Percentiles rank a stretch among this genome's conserved stretches.
Conservation (phyloP, 2,329 filamentous ascomycete species). For the Davidsoniella virescens region DNA sequence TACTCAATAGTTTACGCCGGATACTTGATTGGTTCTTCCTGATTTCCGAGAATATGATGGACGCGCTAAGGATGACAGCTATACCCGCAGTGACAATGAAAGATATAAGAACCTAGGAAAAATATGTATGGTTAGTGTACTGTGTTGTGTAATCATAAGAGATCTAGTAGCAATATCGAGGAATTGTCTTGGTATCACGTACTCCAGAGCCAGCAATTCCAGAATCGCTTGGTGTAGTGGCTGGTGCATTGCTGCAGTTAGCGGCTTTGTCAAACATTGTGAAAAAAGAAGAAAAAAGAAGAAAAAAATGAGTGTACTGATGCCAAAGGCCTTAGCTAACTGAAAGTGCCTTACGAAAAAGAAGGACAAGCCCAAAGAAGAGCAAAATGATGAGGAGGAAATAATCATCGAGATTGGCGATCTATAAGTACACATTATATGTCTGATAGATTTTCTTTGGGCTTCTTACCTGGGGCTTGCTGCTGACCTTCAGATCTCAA, state of each 20-base stretch:
- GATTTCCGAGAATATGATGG: conserved; percentile 39
- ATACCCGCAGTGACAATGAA: conserved; percentile 48
- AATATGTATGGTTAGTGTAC: neutral
- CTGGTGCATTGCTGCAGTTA: conserved; percentile 29
- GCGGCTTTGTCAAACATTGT: conserved; percentile 14
- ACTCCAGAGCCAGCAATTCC: conserved; percentile 14
- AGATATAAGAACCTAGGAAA: conserved; percentile 39
- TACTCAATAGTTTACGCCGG: conserved; percentile 45
- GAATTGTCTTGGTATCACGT: neutral
- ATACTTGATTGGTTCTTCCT: conserved; percentile 33
- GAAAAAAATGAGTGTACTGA: too few species aligned
- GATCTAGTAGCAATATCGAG: neutral
- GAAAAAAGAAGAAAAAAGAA: neutral
- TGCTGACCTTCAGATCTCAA: too few species aligned
- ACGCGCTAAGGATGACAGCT: conserved; percentile 36
- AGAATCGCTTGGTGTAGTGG: conserved; percentile 23
- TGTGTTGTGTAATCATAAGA: neutral
- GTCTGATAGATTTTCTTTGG: too few species aligned
- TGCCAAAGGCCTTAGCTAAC: too few species aligned
- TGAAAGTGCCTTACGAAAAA: too few species aligned
- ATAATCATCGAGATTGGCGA: too few species aligned
- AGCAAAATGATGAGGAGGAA: too few species aligned
- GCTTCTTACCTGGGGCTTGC: too few species aligned
- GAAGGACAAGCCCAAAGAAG: too few species aligned
- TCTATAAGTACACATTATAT: too few species aligned